These are phyloP conservation scores for Gracilaria caudata DNA, from an alignment of 23 red algal species.

Conservation along the genomic window DNA sequence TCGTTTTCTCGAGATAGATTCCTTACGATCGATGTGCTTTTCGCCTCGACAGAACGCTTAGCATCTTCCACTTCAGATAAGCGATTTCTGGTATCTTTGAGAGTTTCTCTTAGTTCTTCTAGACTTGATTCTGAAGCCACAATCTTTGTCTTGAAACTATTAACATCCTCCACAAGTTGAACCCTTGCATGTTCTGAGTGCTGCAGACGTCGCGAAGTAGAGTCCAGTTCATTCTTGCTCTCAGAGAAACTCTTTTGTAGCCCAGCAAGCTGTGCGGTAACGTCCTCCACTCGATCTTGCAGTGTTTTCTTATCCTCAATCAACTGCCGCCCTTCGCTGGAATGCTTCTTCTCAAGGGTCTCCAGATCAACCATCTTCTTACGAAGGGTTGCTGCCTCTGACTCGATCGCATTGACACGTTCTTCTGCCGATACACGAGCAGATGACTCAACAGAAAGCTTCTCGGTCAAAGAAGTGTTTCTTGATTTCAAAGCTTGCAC, in stretches of 20 bases:
- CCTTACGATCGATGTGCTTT: neutral
- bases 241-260: neutral
- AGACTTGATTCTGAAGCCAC: constrained; percentile 4
- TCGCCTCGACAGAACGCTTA: constrained; percentile 2
- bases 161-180: neutral
- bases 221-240: constrained; percentile 10
- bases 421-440: neutral
- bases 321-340: neutral
- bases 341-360: neutral
- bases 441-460: constrained; percentile 24
- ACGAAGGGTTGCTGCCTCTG: neutral
- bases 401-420: neutral
- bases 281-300: neutral
- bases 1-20: neutral
- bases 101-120: neutral
- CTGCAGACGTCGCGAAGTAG: neutral
- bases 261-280: neutral
- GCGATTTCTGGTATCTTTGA: neutral
- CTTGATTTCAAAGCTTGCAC: constrained; percentile 36
- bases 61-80: neutral
- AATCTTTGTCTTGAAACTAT: neutral
- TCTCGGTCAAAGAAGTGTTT: constrained; percentile 10
- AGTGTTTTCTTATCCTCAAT: neutral
- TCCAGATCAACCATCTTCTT: neutral
- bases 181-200: neutral